Base-by-base conservation (phyloP, 768 basidiomycete genomes). In the Agaricus sinodeliciosus region DNA sequence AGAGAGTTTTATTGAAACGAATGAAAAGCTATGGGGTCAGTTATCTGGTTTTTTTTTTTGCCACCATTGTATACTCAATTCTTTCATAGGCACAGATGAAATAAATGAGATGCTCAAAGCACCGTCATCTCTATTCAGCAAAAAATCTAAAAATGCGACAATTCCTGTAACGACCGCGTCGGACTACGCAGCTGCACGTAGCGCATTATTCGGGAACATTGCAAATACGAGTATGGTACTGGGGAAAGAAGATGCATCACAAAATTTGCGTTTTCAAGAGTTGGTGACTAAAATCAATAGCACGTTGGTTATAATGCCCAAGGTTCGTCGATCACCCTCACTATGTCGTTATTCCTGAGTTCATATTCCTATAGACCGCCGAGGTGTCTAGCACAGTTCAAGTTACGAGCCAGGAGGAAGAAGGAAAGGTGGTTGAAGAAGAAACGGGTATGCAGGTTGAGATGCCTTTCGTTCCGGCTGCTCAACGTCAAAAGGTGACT, bases 391-490 rank as follows among this genome's bases (percentile, higher is more conserved):
- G 28, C 35, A 26, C 48, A 12, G 18, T 53, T 49, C 22, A 25
- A 8, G 28, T 58, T 44, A 27, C 58, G 39, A 48, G 43, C 26
- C 58, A 57, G 31, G 42, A 35, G 45, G 49, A 43, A 43, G 18
- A 27, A 3, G 27, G 57, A 15, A 27, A 25, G 2, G 26, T 57
- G 11, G n/a, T 26, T 9, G 54, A 55, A 11, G 55, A 55, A n/a
- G 57, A 49, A 28, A 58, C 47, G 16, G 46, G 69, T 19, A 77
- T 74, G 66, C 77, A 82, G 49, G 76, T 81, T 34, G 90, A 91
- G 66, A 79, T 93, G 6, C 82, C 91, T 0, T 94, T 84, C 57
- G 74, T 94, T 8, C 90, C 90, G 43, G 76, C 81, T 1, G 67
- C 79, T 0, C 76, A 82, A 60, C 80, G 91, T 16, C 55, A 59